Evolutionary conservation across 306 rosid genomes (phyloP), one percentile per base, ranked within the genome.

Genomic region (Sindora glabra): DNA sequence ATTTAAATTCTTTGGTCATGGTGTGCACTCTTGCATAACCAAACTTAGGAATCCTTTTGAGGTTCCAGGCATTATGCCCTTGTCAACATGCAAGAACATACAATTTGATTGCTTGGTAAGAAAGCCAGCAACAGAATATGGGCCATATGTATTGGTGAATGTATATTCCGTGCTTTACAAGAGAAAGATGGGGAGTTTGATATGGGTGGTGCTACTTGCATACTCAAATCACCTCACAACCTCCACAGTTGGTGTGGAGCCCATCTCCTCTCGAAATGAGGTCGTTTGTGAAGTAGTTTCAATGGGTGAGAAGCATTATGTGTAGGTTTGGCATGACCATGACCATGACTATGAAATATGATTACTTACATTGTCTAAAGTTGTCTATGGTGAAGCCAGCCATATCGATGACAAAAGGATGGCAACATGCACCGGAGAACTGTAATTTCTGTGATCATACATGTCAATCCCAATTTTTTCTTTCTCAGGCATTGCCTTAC

Each of bases 11-110:
- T 37, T 62, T 62, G 64, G 21, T 77, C 24, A 89, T 83, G 42
- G 92, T 86, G 50, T 79, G 82, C 9, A 56, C 95, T 75, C 89
- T 78, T 11, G 81, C 19, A 71, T 83, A 89, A 47, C 97, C 95
- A 54, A 54, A 89, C 71, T 81, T 57, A 0, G 87, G 49, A 68
- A 69, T 65, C 73, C 84, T 83, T 49, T 60, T 54, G 48, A 86
- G 59, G 45, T 95, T 91, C 96, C 96, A 87, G n/a, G n/a, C n/a
- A n/a, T 54, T 67, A 12, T 74, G 42, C 5, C 11, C 81, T 85
- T 82, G 69, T 17, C 13, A 2, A 38, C 56, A 19, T 42, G 40
- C 5, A 33, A 42, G 10, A 61, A 27, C 24, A 65, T 2, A 39
- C 41, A 38, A 8, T 72, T 56, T 42, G 24, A 19, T 56, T 62